Evolutionary conservation across 2,329 filamentous ascomycete genomes (phyloP), one percentile per base, ranked within the genome.

Genomic region (Fusarium piperis): DNA sequence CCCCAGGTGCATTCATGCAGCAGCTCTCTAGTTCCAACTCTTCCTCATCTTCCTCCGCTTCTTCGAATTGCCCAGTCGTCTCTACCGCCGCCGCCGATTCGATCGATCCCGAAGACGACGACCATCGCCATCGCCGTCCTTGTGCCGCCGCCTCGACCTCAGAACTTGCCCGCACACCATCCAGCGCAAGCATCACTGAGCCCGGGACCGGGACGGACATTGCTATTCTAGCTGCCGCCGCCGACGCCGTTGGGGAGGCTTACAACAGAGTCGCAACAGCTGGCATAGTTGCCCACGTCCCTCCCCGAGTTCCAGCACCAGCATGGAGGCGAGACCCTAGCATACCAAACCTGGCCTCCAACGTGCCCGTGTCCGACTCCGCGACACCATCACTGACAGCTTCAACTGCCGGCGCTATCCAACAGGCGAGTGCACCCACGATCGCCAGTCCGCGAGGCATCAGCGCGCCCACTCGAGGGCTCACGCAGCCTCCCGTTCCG

Each of bases 1-100:
- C 67, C 68, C 70, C 69, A 72, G 74, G 74, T 76, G 77, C 68
- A 72, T 80, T 79, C 70, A 80, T 80, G 79, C 79, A 76, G 70
- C 73, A 77, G 65, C 67, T 68, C 65, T 69, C 75, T 51, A 73
- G 64, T 70, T 59, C 64, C 70, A 70, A 70, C 59, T 63, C 75
- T 72, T 56, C 58, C 63, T 68, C 75, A 57, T 59, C 71, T 65
- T 55, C 72, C 53, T 52, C 67, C 23, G 39, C 70, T 18, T 65
- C 71, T 16, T 30, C 69, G 51, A 59, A 51, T n/a, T 52, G 59
- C 44, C 38, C 61, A 20, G 55, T 46, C 61, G 53, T 48, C 55
- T 55, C 67, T 9, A 36, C 58, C 39, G 32, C 36, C 9, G 44
- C 65, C n/a, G 26, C 44, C 63, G 66, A 75, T 39, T 66, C 70